These are phyloP conservation scores for Nannochloris sp. DNA, from an alignment of 139 green algal species.

Conservation along the genomic window DNA sequence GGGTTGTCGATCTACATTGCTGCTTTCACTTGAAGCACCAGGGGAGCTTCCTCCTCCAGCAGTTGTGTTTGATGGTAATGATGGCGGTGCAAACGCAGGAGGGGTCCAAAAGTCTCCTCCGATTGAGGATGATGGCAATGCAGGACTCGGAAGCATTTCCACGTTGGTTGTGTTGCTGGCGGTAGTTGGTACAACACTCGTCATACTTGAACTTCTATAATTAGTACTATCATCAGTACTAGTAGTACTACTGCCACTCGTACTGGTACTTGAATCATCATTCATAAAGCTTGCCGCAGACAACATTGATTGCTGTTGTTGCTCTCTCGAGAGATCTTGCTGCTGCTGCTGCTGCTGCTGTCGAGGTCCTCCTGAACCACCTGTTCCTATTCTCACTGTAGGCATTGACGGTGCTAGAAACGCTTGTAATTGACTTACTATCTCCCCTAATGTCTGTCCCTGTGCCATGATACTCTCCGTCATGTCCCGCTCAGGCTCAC, in stretches of 20 bases:
- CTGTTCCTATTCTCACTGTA: not conserved
- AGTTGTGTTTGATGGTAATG: not conserved
- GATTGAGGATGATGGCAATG: conserved; percentile 16
- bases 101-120: conserved; percentile 12
- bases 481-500: conserved; percentile 52
- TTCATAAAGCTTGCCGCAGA: conserved; percentile 1
- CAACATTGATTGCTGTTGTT: conserved; percentile 36
- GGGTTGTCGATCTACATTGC: not conserved
- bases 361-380: too few relatives aligned
- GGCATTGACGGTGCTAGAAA: not conserved
- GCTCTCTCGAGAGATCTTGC: conserved; percentile 45
- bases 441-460: conserved; percentile 41
- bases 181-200: not conserved
- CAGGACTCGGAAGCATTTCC: not conserved
- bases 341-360: conserved; percentile 43
- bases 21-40: not conserved
- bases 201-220: too few relatives aligned
- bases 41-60: not conserved
- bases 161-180: not conserved
- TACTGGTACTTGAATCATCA: too few relatives aligned
- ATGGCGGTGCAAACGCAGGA: not conserved
- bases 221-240: too few relatives aligned
- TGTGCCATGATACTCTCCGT: conserved; percentile 51
- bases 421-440: conserved; percentile 50
- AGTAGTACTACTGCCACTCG: too few relatives aligned